Conservation (phyloP, 2,329 filamentous ascomycete genomes). For the Neospermospora avenae region DNA sequence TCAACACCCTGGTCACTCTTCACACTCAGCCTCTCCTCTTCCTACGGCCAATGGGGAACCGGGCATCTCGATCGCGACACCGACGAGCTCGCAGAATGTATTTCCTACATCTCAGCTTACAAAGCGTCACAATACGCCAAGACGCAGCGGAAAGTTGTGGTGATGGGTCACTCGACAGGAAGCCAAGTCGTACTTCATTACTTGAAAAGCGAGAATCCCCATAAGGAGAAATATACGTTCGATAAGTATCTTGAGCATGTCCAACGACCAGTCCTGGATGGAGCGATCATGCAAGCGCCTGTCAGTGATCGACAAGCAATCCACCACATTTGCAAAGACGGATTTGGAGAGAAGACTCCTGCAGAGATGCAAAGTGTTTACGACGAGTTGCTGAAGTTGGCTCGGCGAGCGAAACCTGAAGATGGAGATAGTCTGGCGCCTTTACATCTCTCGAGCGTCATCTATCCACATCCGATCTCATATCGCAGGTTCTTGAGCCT, state of each 20-base stretch:
- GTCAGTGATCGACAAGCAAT: neutral
- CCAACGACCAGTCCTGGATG: neutral
- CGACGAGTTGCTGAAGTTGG: neutral
- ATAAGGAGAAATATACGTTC: neutral
- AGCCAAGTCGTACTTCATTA: constrained; percentile 6
- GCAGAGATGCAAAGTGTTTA: constrained; percentile 35
- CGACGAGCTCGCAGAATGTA: constrained; percentile 36
- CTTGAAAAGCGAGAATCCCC: neutral
- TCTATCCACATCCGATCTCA: constrained; percentile 4
- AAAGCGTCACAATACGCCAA: neutral
- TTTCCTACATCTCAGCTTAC: neutral
- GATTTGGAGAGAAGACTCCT: constrained; percentile 33
- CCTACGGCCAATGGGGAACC: constrained; percentile 38
- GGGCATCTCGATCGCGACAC: constrained; percentile 39
- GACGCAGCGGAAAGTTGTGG: neutral
- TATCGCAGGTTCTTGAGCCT: neutral
- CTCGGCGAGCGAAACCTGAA: neutral
- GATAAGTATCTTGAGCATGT: neutral
- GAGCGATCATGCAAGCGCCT: constrained; percentile 4
- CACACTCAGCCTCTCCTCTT: constrained; percentile 40
- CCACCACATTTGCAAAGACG: constrained; percentile 37
- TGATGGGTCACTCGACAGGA: constrained; percentile 3
- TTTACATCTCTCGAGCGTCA: neutral
- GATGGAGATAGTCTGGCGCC: neutral
- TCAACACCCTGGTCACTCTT: constrained; percentile 39